Base-by-base conservation (phyloP, 768 basidiomycete species). In the Mycena maculata region DNA sequence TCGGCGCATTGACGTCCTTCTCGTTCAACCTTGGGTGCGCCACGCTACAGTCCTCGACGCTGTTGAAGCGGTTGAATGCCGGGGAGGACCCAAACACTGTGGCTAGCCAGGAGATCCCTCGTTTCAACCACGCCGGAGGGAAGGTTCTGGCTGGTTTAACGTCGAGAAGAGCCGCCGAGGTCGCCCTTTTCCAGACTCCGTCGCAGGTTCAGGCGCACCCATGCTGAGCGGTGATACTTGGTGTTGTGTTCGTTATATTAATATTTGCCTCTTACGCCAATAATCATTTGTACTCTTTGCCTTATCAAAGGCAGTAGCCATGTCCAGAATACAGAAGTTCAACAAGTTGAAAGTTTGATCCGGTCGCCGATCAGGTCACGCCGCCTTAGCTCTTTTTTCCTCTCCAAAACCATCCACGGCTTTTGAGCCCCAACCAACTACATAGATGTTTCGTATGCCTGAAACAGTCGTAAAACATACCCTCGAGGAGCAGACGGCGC, bases 1-100 rank as follows among this genome's bases (percentile, higher is more conserved):
- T 77, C 61, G 76, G 76, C 48, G 76, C 76, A 6, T 59, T 77
- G 31, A 70, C 71, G 39, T 63, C 73, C 13, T 76, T 72, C 64
- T 63, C 75, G 57, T 77, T 77, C 61, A 77, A 77, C 63, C 50
- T 76, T 16, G 75, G 76, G 22, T 77, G 76, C 52, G 72, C 62
- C 10, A 71, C 73, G 56, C 67, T 75, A 12, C 60, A 74, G 61
- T 57, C 58, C 36, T 76, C 76, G 55, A 77, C 75, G 9, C 55
- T 77, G 59, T n/a, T 77, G 55, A 74, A 73, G 63, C 67, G 75
- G 45, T 50, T 77, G 61, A 77, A 77, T 36, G 61, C 45, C 3
- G 75, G 75, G 6, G 74, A 77, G 67, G 68, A 74, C 27, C 75
- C 76, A 10, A 75, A 77, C 38, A 76, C 76, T 4, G 76, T 77